Conservation (phyloP, 495 filamentous ascomycete genomes). For the Talaromyces trachyspermus region DNA sequence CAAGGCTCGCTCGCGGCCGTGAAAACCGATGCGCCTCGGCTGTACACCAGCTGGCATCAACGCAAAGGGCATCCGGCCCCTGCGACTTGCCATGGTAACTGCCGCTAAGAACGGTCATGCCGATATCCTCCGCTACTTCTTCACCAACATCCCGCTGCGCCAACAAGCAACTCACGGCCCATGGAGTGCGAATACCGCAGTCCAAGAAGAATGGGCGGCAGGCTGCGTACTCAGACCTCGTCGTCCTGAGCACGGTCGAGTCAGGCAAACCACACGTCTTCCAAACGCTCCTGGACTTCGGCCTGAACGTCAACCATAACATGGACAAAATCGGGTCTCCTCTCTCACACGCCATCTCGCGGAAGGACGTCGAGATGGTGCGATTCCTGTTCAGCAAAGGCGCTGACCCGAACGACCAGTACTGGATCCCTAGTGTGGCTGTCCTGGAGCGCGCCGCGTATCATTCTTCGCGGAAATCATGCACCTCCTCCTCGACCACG, state of each 20-base stretch:
- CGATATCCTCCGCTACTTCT: background rate
- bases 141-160: background rate
- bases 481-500: slow-evolving; percentile 7
- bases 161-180: background rate
- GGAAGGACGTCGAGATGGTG: slow-evolving; percentile 6
- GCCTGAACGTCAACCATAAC: background rate
- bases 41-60: background rate
- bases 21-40: background rate
- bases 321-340: background rate
- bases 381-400: slow-evolving; percentile 10
- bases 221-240: background rate
- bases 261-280: background rate
- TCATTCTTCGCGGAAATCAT: background rate
- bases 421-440: background rate
- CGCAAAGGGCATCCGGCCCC: background rate
- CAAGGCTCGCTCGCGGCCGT: background rate
- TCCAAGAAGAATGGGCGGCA: background rate
- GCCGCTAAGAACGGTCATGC: background rate
- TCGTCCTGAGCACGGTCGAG: background rate
- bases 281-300: background rate
- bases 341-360: background rate
- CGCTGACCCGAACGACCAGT: slow-evolving; percentile 1
- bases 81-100: background rate
- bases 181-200: background rate
- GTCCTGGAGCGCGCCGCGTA: background rate